Evolutionary conservation across 164 flowering plant genomes (phyloP), one percentile per base, ranked within the genome.

Genomic region (Buxus sempervirens): DNA sequence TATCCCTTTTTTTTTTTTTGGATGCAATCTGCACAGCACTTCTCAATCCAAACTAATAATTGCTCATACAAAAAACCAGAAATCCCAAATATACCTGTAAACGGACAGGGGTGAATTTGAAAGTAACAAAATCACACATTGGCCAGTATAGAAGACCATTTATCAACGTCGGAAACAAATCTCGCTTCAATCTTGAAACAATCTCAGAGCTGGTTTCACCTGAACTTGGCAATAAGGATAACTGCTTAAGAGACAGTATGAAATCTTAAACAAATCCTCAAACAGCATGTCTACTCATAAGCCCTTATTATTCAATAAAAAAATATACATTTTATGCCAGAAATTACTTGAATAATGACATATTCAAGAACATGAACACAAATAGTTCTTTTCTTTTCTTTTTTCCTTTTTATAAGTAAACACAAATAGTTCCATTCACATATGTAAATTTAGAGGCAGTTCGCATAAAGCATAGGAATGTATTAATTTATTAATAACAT

Each of bases 81-180:
- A 16, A 23, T 0, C 28, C 28, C 1, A 49, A 58, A 55, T 56
- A 16, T 79, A 89, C 98, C 91, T 94, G 98, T 60, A 94, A 70
- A 57, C 81, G 96, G 67, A 91, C 96, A 20, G 97, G 96, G 26
- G 82, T 69, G 76, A 86, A 84, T 72, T 81, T 93, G 82, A 76
- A 90, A 0, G 92, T 90, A 54, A 89, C 62, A 63, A 89, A 93
- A 80, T 93, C 97, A 74, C 97, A 93, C 32, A 83, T 12, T 0
- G 97, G 96, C 98, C 97, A 90, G 74, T 78, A 93, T 54, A 82
- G 23, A 60, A 83, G 83, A 68, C 93, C 94, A 73, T 72, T 89
- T 60, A 69, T 56, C 69, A 89, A 58, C 32, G 98, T 89, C 1
- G 98, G 97, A 28, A 91, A 69, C 78, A 91, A 63, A 73, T 93